Percentiles rank a stretch among this genome's conserved stretches.
Conservation (phyloP, 116 monocot genomes). For the Cymodocea nodosa region DNA sequence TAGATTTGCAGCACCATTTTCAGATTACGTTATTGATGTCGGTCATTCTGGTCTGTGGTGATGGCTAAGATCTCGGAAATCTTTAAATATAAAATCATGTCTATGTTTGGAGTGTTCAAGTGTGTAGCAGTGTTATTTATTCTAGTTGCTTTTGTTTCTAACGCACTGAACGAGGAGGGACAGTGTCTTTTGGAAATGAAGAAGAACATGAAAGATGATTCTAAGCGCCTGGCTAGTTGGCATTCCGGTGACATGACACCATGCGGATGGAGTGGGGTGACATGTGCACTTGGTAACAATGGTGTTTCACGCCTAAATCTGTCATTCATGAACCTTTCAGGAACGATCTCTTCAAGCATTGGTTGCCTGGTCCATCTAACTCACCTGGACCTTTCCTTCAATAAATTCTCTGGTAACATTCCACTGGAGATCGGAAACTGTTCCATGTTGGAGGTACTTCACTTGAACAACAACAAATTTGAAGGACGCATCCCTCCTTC, state of each 20-base stretch:
- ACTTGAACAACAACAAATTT: conserved; percentile 59
- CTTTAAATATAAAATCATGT: background rate
- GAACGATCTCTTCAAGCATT: conserved; percentile 49
- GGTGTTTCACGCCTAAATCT: conserved; percentile 53
- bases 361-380: conserved; percentile 39
- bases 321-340: conserved; percentile 55
- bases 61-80: background rate
- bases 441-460: conserved; percentile 33
- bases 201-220: conserved; percentile 32
- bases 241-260: conserved; percentile 45
- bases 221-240: conserved; percentile 45
- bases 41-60: too few relatives aligned
- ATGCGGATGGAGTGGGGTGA: conserved; percentile 74
- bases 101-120: background rate
- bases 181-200: conserved; percentile 50
- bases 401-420: conserved; percentile 53
- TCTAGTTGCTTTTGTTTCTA: conserved; percentile 13
- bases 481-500: conserved; percentile 55
- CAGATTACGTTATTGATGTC: too few relatives aligned
- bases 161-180: conserved; percentile 60
- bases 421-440: conserved; percentile 68
- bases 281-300: conserved; percentile 30
- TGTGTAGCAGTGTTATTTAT: conserved; percentile 14
- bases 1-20: too few relatives aligned
- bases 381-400: conserved; percentile 58